Evolutionary conservation across 2,329 filamentous ascomycete species (phyloP), one percentile per base, ranked within the genome.

Genomic region (Fusarium xylarioides): DNA sequence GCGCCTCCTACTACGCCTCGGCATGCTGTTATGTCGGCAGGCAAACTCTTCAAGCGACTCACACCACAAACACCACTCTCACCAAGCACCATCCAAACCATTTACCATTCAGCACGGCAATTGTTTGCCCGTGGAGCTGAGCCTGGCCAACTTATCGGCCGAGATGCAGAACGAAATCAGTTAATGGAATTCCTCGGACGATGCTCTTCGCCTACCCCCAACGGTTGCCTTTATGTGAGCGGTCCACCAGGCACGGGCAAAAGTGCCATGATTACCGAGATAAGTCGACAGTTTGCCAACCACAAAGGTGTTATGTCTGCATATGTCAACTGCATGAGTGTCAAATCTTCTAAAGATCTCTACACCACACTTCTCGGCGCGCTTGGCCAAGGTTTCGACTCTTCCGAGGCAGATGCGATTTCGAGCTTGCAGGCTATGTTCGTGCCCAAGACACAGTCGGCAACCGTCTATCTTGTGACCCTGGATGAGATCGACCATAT

Each of bases 241-340:
- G 96, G 96, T 0, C 96, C 96, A 8, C 96, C 96, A 5, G 96
- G 96, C 16, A 99, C 96, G 0, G 96, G 96, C 61, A 99, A 99
- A 85, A 98, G 95, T 81, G 96, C 96, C 35, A 92, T 98, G 86
- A 91, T 98, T 70, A 91, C 91, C 71, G 92, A 97, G 79, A 89
- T 97, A 56, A 92, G 92, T 53, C 85, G 89, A 53, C 86, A 90
- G 47, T 83, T 92, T 54, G 83, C 84, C 16, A 79, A 84, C 8
- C 83, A 85, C 38, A 83, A 87, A 21, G 81, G 85, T 8, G 85
- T 96, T 59, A 91, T 90, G 77, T 91, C 91, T 59, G 91, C 91
- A 5, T 95, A 95, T 79, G 88, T 99, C 86, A 99, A 99, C 81
- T 99, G 96, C 83, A 98, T 98, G 91, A 97, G 95, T 82, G 91